Evolutionary conservation across 352 stramenopile species (phyloP), one percentile per base, ranked within the genome.

Genomic region (Elongisporangium anandrum): DNA sequence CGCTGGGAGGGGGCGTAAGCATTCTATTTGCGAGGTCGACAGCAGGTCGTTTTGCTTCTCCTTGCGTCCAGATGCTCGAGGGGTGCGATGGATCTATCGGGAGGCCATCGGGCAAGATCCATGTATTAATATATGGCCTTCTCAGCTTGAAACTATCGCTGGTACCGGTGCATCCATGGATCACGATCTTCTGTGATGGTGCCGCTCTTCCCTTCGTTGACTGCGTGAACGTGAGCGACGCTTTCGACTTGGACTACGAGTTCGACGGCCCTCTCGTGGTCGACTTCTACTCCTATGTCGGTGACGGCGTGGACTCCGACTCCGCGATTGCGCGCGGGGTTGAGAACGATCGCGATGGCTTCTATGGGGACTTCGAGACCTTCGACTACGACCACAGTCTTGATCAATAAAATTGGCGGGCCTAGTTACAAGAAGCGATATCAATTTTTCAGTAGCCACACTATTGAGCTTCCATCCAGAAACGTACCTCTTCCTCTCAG

Each of bases 81-180:
- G 54, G 65, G 58, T 48, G 50, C 15, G 48, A 26, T 16, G 34
- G 49, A 56, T 58, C 41, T 56, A 55, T 39, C 55, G 56, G 48
- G 41, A 61, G 24, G 38, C n/a, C 16, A 5, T 34, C 24, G 7
- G 24, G 7, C 24, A 34, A 7, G 29, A 8, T 41, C 29, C 29
- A 41, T 41, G 29, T 41, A 41, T 41, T 41, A 41, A 41, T 41
- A 41, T 8, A 13, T 41, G 29, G 29, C 5, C 29, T 13, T 15
- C n/a, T 2, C 7, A 21, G 21, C 8, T 52, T 57, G 57, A 52
- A 52, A 57, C 50, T 49, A 41, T 41, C 29, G 9, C 6, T 41
- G 5, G 29, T 41, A 41, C 29, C 29, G 29, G 29, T 41, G 24
- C 7, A 8, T 34, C 22, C 24, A 57, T 55, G 50, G 16, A 21